A percentile compares a stretch with the other conserved stretches of the same genome.
Conservation (phyloP, 768 basidiomycete species). For the Lyophyllum atratum region DNA sequence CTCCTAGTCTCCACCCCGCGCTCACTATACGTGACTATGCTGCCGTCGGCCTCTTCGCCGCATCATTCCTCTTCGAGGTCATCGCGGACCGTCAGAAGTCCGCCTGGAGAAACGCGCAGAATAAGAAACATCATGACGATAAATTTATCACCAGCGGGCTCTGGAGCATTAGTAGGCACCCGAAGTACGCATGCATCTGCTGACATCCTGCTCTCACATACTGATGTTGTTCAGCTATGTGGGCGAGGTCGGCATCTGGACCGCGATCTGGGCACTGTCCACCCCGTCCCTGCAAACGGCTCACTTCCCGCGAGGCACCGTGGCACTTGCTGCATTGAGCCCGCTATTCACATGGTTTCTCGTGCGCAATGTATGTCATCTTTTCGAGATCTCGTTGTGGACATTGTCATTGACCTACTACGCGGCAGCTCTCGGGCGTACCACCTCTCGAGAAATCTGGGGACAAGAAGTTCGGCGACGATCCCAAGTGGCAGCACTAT, state of each 20-base stretch:
- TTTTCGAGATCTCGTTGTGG: neutral
- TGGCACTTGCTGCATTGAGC: constrained; percentile 52
- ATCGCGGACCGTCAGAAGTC: constrained; percentile 68
- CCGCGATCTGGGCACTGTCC: constrained; percentile 63
- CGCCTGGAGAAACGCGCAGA: constrained; percentile 58
- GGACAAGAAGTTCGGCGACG: constrained; percentile 55
- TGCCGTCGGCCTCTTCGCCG: constrained; percentile 52
- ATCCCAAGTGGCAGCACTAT: constrained; percentile 59
- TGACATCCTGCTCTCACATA: neutral
- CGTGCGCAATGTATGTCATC: constrained; percentile 47
- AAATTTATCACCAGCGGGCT: constrained; percentile 69
- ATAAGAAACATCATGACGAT: constrained; percentile 67
- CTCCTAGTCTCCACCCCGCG: constrained; percentile 47
- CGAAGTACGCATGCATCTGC: constrained; percentile 51
- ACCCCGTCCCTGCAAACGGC: constrained; percentile 46
- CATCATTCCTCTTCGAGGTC: constrained; percentile 62
- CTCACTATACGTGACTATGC: constrained; percentile 57
- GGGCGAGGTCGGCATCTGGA: constrained; percentile 72
- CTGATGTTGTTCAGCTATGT: constrained; percentile 52
- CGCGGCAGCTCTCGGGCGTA: constrained; percentile 60
- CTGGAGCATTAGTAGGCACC: constrained; percentile 70
- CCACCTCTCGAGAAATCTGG: constrained; percentile 64
- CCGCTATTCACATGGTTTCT: constrained; percentile 67
- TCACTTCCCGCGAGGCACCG: constrained; percentile 44
- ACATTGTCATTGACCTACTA: neutral